Conservation (phyloP, 1,284 basidiomycete species). For the Leccinum ponderosum region DNA sequence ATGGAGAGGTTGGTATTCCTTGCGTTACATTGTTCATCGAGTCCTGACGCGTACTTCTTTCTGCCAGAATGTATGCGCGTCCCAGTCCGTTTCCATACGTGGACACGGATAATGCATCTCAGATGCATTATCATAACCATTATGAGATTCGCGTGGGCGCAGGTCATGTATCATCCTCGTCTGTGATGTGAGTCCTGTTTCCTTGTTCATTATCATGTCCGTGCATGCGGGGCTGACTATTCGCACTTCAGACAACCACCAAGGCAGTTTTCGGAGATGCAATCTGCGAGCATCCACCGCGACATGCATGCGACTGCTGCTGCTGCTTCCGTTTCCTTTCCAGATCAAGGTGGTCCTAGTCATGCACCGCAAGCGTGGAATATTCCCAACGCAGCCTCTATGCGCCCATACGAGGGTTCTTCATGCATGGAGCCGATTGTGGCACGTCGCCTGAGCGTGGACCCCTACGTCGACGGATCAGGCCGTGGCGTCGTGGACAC, state of each 20-base stretch:
- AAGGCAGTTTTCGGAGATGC: background rate
- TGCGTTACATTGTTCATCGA: background rate
- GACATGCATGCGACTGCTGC: background rate
- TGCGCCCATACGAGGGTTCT: background rate
- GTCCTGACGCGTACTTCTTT: slow-evolving; percentile 4
- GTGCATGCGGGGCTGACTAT: slow-evolving; percentile 2
- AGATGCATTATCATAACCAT: background rate
- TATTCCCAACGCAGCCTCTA: background rate
- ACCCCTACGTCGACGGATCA: background rate
- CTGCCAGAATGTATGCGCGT: slow-evolving; percentile 6
- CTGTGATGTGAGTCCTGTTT: slow-evolving; percentile 6
- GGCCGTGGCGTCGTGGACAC: background rate
- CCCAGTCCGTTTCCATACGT: background rate
- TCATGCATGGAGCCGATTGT: background rate
- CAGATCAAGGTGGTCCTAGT: background rate
- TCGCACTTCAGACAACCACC: slow-evolving; percentile 3
- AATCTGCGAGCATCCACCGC: background rate
- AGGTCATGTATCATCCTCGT: background rate
- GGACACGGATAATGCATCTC: background rate
- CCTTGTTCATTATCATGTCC: background rate
- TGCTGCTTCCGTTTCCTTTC: background rate
- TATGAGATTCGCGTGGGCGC: background rate
- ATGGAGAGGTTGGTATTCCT: slow-evolving; percentile 11
- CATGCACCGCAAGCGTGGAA: background rate
- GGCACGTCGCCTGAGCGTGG: background rate